Evolutionary conservation across 805 yeast genomes (phyloP), one percentile per base, ranked within the genome.

Genomic region (Sugiyamaella smithiae): DNA sequence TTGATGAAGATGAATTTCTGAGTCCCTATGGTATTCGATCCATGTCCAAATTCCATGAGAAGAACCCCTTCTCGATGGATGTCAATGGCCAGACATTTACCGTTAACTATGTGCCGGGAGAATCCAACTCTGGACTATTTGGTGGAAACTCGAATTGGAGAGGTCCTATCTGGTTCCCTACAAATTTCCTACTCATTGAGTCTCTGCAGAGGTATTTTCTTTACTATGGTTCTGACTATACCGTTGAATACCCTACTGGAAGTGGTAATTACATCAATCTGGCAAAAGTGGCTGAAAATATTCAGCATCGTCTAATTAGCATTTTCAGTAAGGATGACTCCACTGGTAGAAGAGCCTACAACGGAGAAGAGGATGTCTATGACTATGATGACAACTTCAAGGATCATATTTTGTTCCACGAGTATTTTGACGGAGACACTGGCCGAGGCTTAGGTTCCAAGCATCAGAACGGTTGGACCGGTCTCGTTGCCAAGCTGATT

Each of bases 131-230:
- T 4, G 96, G 96, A 4, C 78, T 90, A 79, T 89, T 89, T 75
- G 97, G 97, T 44, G 97, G 97, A 51, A 89, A 89, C 66, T 88
- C 96, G 19, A 89, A 89, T 68, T 89, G 97, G 97, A 77, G 97
- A 66, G 97, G 97, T 2, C 97, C 97, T 12, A 88, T 89, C 57
- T 89, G 97, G 97, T 88, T 89, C 74, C 96, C 97, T 17, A 87
- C 87, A 9, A 89, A 85, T 61, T 89, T 89, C 66, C 71, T 89
- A 53, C 70, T 89, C 33, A 87, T 89, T 50, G 97, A 89, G 70
- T 81, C 96, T 0, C 72, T 89, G 58, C 93, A 89, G 67, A 75
- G 96, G 59, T 88, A 88, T 66, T 88, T 83, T 66, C 71, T 89
- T 61, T 89, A 88, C 71, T 89, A 88, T 65, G 97, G 97, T 9